These are phyloP conservation scores for Scheffersomyces quercinus DNA, from an alignment of 1,139 yeast genomes.

Conservation along the genomic window DNA sequence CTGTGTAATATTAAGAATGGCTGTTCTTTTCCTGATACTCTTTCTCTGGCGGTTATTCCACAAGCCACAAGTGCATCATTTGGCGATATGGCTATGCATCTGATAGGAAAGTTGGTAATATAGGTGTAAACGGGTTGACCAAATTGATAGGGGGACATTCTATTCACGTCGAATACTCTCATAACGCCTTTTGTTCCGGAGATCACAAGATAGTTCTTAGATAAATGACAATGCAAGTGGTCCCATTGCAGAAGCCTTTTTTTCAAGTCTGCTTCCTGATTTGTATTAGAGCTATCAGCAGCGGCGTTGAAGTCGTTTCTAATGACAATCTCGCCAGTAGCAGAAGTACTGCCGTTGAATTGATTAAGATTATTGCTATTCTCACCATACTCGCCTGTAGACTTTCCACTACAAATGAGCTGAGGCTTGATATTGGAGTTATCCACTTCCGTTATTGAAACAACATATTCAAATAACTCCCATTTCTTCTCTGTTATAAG, in stretches of 20 bases:
- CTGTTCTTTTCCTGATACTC: conserved; percentile 69
- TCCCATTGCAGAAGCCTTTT: conserved; percentile 55
- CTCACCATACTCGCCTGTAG: conserved; percentile 66
- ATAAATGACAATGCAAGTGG: conserved; percentile 62
- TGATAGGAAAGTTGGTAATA: conserved; percentile 69
- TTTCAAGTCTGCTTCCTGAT: conserved; percentile 20
- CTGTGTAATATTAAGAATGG: conserved; percentile 75
- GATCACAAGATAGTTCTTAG: conserved; percentile 60
- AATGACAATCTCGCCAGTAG: conserved; percentile 26
- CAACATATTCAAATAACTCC: conserved; percentile 61
- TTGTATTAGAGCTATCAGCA: conserved; percentile 12
- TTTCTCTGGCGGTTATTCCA: conserved; percentile 79
- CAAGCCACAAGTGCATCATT: conserved; percentile 69
- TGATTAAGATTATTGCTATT: conserved; percentile 35
- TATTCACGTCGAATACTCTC: conserved; percentile 59
- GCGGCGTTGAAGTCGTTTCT: conserved; percentile 34
- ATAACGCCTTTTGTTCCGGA: conserved; percentile 76
- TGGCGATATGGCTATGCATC: conserved; percentile 73
- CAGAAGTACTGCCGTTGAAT: conserved; percentile 16
- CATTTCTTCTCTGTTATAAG: conserved; percentile 67
- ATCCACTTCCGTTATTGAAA: conserved; percentile 14
- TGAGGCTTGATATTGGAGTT: conserved; percentile 48
- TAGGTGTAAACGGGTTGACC: conserved; percentile 73
- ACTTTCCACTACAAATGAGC: conserved; percentile 66
- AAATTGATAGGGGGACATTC: conserved; percentile 27